phyloP scores from a whole-genome alignment of 495 filamentous ascomycete species.

The Amniculicola lignicola region DNA sequence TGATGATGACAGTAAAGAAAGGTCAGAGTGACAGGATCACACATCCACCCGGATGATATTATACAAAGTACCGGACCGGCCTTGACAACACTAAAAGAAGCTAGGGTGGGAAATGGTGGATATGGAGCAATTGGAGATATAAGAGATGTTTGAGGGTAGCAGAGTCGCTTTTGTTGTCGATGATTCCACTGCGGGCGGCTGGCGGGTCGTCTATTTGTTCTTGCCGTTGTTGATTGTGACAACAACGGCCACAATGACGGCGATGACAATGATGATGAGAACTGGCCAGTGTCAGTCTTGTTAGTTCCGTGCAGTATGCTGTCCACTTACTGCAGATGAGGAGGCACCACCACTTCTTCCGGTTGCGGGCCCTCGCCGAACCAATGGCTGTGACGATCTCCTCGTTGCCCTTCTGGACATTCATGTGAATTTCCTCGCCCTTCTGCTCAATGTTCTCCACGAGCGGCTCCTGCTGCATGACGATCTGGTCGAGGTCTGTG shows the following conservation, averaged over 20 bases:
- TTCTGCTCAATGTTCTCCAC: constrained; percentile 77
- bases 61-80: constrained; percentile 32
- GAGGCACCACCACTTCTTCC: constrained; percentile 98
- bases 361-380: constrained; percentile 73
- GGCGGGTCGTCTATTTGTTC: neutral
- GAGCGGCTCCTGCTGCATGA: constrained; percentile 76
- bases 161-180: neutral
- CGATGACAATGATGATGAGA: constrained; percentile 49
- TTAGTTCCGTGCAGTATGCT: neutral
- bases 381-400: constrained; percentile 73
- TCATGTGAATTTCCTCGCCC: constrained; percentile 70
- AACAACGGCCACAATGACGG: constrained; percentile 44
- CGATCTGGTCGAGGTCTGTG: constrained; percentile 75
- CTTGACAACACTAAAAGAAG: constrained; percentile 33
- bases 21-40: constrained; percentile 4
- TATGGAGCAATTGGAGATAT: neutral
- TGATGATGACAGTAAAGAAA: too few relatives aligned
- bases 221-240: constrained; percentile 1
- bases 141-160: neutral
- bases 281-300: neutral
- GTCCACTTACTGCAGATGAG: constrained; percentile 51
- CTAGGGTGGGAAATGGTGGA: constrained; percentile 19
- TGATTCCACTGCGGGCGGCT: neutral
- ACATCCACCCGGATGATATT: constrained; percentile 27
- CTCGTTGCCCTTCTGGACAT: constrained; percentile 76